Evolutionary conservation across 768 basidiomycete species (phyloP).

Genomic region (Tylopilus sp.): DNA sequence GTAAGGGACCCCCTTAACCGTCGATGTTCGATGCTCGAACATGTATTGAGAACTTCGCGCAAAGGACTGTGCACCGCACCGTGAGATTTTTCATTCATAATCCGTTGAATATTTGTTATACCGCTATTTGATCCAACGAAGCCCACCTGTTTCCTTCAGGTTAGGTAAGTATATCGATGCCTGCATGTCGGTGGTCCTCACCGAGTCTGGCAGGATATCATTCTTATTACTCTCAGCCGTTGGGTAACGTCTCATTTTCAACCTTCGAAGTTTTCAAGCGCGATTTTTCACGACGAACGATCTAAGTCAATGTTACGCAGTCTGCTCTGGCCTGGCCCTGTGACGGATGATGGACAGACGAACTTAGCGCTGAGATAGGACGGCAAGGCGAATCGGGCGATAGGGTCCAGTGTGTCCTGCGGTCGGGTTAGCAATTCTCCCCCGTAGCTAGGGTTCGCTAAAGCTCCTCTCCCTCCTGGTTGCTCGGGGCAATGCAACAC

Average conservation of each 20-base stretch:
- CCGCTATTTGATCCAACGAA: background rate
- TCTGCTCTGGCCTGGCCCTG: background rate
- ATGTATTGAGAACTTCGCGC: background rate
- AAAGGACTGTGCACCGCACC: slow-evolving; percentile 3
- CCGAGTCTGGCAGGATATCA: slow-evolving; percentile 8
- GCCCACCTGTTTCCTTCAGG: slow-evolving; percentile 6
- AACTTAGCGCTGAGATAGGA: background rate
- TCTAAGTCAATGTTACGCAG: no score
- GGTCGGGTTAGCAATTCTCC: no score
- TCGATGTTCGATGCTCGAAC: no score
- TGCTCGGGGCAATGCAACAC: no score
- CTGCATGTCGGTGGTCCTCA: background rate
- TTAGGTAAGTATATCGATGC: background rate
- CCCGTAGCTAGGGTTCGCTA: no score
- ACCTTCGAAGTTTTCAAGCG: no score
- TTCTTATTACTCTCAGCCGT: slow-evolving; percentile 11
- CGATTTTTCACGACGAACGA: no score
- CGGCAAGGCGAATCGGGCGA: background rate
- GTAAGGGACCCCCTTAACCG: no score
- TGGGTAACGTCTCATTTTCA: no score
- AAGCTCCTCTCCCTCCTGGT: no score
- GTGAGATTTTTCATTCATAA: slow-evolving; percentile 3
- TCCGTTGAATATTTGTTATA: no score
- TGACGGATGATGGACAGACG: background rate
- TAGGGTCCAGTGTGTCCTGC: no score